These are phyloP conservation scores for Buddleja alternifolia DNA, from an alignment of 257 asterid species.

Conservation along the genomic window DNA sequence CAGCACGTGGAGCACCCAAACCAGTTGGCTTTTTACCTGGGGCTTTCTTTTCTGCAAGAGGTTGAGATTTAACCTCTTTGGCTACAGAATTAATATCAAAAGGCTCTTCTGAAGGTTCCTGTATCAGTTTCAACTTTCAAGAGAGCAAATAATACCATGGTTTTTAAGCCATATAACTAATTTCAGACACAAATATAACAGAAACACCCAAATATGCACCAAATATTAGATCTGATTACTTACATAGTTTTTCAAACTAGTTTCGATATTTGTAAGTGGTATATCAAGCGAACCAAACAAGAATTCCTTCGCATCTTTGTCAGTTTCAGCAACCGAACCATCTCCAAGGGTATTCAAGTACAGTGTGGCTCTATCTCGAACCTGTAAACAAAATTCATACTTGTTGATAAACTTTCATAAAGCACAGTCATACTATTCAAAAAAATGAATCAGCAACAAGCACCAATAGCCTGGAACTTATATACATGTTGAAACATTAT, in stretches of 20 bases:
- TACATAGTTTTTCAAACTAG: conserved; percentile 88
- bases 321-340: conserved; percentile 91
- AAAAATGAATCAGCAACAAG: background rate
- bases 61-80: conserved; percentile 89
- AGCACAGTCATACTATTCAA: background rate
- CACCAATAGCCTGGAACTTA: background rate
- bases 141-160: conserved; percentile 24
- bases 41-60: conserved; percentile 92
- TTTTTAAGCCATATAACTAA: conserved; percentile 10
- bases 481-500: conserved; percentile 6
- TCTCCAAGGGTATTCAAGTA: conserved; percentile 96
- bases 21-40: conserved; percentile 88
- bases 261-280: conserved; percentile 83
- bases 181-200: conserved; percentile 15
- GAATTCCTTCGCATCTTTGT: conserved; percentile 79
- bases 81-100: conserved; percentile 84
- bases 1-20: conserved; percentile 81
- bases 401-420: conserved; percentile 22
- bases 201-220: conserved; percentile 7
- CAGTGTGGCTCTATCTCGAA: conserved; percentile 98
- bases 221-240: conserved; percentile 33
- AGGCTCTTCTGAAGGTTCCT: conserved; percentile 82
- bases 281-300: conserved; percentile 87
- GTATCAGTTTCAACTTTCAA: conserved; percentile 53
- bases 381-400: conserved; percentile 50